Evolutionary conservation across 805 yeast genomes (phyloP).

Genomic region (Gaillardinia entomophila): DNA sequence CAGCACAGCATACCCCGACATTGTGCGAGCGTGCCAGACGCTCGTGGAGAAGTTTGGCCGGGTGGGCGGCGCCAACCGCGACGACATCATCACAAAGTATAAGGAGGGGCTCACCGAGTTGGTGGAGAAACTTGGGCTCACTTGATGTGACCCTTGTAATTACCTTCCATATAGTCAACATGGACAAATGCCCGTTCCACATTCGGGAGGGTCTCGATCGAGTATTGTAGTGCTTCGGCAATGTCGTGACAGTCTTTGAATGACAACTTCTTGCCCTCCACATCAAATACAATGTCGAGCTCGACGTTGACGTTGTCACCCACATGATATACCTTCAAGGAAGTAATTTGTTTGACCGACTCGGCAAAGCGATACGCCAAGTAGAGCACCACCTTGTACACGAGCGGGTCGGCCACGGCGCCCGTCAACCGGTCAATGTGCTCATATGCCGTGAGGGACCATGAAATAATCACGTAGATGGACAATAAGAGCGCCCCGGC

Average conservation of each 20-base stretch:
- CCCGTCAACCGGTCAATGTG: conserved; percentile 76
- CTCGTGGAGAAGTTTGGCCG: conserved; percentile 23
- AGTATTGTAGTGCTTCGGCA: conserved; percentile 77
- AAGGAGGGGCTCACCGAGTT: conserved; percentile 14
- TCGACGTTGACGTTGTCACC: conserved; percentile 76
- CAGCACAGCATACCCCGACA: conserved; percentile 3
- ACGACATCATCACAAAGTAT: conserved; percentile 27
- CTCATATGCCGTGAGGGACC: conserved; percentile 62
- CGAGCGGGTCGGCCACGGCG: conserved; percentile 56
- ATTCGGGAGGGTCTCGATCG: conserved; percentile 68
- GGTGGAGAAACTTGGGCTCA: conserved; percentile 6
- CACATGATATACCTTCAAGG: conserved; percentile 67
- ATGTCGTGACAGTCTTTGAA: conserved; percentile 72
- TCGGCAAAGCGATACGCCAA: conserved; percentile 65
- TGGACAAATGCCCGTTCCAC: conserved; percentile 83
- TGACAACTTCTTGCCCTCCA: conserved; percentile 37
- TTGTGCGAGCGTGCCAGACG: conserved; percentile 9
- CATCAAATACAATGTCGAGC: conserved; percentile 57
- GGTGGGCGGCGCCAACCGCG: conserved; percentile 19
- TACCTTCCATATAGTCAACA: conserved; percentile 54
- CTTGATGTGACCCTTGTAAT: conserved; percentile 35
- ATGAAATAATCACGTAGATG: conserved; percentile 53
- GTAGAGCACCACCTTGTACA: conserved; percentile 62
- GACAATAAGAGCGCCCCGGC: conserved; percentile 64
- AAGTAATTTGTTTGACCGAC: conserved; percentile 57